phyloP scores from a whole-genome alignment of 495 filamentous ascomycete species.

The Penicillium chermesinum region DNA sequence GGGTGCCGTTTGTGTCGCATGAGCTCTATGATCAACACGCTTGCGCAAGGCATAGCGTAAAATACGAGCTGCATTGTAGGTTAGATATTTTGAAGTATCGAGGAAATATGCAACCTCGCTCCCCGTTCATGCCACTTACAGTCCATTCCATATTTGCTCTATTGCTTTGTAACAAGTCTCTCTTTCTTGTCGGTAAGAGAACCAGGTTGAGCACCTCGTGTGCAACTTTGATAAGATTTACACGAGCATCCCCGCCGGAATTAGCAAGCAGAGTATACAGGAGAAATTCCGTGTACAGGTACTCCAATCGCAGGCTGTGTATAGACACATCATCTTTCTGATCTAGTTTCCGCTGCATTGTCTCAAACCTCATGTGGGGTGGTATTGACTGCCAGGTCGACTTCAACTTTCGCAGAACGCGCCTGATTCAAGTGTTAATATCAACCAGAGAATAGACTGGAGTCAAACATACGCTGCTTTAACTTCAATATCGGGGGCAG shows the following conservation, averaged over 20 bases:
- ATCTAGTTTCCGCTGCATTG: background rate
- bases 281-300: slow-evolving; percentile 3
- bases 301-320: background rate
- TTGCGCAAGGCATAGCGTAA: slow-evolving; percentile 10
- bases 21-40: slow-evolving; percentile 7
- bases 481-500: background rate
- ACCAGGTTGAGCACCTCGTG: slow-evolving; percentile 9
- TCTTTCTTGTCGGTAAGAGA: slow-evolving; percentile 3
- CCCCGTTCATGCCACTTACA: background rate
- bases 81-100: background rate
- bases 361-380: background rate
- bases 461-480: background rate
- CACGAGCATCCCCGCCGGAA: background rate
- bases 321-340: background rate
- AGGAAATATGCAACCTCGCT: background rate
- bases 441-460: too few species aligned
- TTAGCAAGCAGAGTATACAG: slow-evolving; percentile 3
- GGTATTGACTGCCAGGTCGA: background rate
- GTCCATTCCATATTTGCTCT: slow-evolving; percentile 3
- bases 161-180: background rate
- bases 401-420: background rate
- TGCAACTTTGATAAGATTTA: slow-evolving; percentile 3
- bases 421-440: background rate
- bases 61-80: slow-evolving; percentile 3
- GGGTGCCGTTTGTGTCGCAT: slow-evolving; percentile 4